Evolutionary conservation across 108 stramenopile species (phyloP).

Genomic region (Pseudonitzschia pungens): DNA sequence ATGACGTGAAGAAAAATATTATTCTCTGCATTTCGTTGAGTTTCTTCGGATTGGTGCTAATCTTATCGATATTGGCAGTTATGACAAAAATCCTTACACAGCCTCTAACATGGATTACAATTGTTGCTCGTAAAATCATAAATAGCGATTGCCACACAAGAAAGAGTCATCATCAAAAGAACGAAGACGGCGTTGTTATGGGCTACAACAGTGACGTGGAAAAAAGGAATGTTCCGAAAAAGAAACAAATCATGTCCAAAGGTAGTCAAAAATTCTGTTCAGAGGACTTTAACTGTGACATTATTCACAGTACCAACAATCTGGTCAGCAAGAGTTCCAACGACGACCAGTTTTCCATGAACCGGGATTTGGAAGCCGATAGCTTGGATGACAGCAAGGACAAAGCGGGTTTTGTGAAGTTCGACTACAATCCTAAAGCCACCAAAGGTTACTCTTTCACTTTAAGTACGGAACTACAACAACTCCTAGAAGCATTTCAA

Average conservation of each 20-base stretch:
- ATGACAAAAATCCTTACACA: conserved; percentile 40
- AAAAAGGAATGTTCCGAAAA: not conserved
- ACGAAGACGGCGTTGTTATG: not conserved
- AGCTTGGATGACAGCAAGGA: not conserved
- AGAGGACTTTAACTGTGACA: not conserved
- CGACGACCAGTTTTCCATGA: not conserved
- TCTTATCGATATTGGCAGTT: conserved; percentile 35
- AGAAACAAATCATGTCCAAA: not conserved
- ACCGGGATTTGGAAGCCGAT: not conserved
- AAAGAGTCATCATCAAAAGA: not conserved
- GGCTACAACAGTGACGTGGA: not conserved
- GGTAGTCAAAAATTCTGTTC: not conserved
- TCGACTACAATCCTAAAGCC: conserved; percentile 1
- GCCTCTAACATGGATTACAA: conserved; percentile 52
- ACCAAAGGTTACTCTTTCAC: conserved; percentile 22
- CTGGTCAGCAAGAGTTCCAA: not conserved
- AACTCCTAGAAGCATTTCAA: conserved; percentile 41
- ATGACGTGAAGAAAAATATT: conserved; percentile 34
- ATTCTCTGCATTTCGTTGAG: conserved; percentile 30
- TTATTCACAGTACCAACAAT: not conserved
- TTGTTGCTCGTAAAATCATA: conserved; percentile 35
- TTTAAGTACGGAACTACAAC: conserved; percentile 49
- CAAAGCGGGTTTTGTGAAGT: conserved; percentile 7
- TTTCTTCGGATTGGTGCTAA: conserved; percentile 30
- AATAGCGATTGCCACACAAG: conserved; percentile 24